Evolutionary conservation across 2,329 filamentous ascomycete species (phyloP), one percentile per base, ranked within the genome.

Genomic region (Emmonsiellopsis sp.): DNA sequence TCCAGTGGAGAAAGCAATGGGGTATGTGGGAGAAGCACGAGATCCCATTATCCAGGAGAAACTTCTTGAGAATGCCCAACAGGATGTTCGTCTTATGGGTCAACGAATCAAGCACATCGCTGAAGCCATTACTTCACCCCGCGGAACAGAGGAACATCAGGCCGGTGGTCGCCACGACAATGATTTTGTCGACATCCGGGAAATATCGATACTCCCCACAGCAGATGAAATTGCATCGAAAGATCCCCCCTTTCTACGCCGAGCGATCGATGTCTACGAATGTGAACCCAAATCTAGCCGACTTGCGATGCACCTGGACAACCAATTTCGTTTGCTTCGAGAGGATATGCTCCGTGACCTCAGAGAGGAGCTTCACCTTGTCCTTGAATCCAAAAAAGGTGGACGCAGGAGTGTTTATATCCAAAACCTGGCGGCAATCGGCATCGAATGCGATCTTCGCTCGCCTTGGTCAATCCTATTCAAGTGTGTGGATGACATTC

Each of bases 101-200:
- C 65, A 75, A 11, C 74, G 70, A 53, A 73, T 78, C 53, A 65
- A 72, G 42, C 65, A 75, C 47, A 54, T 67, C 10, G 52, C 75
- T 1, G 56, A 62, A 4, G 59, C 49, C 13, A 33, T 37, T 45
- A 33, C 40, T n/a, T 45, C 49, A n/a, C 27, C 33, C 39, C 17
- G 14, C 32, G 7, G 31, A 10, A 21, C 27, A n/a, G 52, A 32
- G 14, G 39, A 27, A 6, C 36, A 27, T 36, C 39, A 42, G 11
- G 60, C 65, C 9, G 65, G 67, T 0, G 63, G 62, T 1, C 60
- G 69, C 9, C 69, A 72, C 51, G 61, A 71, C 37, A 72, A 72
- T 54, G 69, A 72, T 53, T 55, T 65, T 44, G 44, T 53, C 3
- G 60, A 70, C 47, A 68, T 69, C 42, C 60, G 60, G 42, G 50